Evolutionary conservation across 2,329 filamentous ascomycete genomes (phyloP), one percentile per base, ranked within the genome.

Genomic region (Colletotrichum sp.): DNA sequence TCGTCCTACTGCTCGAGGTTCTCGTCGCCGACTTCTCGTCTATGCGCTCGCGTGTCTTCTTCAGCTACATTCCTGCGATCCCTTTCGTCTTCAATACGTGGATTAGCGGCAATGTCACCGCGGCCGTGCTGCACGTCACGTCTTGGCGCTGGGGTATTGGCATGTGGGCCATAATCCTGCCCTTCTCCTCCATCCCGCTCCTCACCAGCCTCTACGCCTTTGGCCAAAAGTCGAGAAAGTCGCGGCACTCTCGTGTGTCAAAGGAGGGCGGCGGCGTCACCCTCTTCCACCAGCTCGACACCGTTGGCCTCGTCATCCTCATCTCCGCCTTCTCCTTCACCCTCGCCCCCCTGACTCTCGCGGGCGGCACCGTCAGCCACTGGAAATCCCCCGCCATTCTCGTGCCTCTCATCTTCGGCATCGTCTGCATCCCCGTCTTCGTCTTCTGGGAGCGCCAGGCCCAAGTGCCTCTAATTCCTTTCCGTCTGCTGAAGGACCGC

Each of bases 21-120:
- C 87, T 93, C 26, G 86, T 93, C 16, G 91, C 89, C 24, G 92
- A 93, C 78, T 87, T 91, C 16, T 91, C 91, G 0, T 92, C 91
- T 0, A 88, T 91, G 76, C 86, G 90, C 8, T 89, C 90, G 5
- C 90, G 92, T 75, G 85, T 93, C 3, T 86, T 93, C 74, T 92
- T 92, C 84, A 92, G 90, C 24, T 93, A 92, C 70, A 84, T 93
- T n/a, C 91, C 91, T 0, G 89, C 90, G 0, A 81, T 88, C 5
- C 91, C 91, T 0, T 92, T 92, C 79, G 80, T 93, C 60, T 86
- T 92, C 81, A 93, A 93, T 79, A 91, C 91, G 0, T 93, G 92
- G 92, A 87, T 93, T 16, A 90, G 90, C 76, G 92, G 92, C 24
- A 88, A 90, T 76, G 83, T 93, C 66, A 88, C 90, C 0, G 80